Conservation (phyloP, 257 asterid genomes). For the Ajuga chamaepitys region DNA sequence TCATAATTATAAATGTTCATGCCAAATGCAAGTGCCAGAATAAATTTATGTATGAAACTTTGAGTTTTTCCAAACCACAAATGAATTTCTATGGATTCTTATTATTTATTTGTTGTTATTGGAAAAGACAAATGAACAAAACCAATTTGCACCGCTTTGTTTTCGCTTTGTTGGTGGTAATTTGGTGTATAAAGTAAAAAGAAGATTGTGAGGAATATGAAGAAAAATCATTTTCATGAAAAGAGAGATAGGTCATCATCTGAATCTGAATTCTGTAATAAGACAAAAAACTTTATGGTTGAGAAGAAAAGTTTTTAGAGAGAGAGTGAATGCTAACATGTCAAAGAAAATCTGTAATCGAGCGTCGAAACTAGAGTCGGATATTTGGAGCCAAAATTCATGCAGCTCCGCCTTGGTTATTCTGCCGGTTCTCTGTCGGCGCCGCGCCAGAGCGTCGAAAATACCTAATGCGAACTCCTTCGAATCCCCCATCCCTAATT, state of each 20-base stretch:
- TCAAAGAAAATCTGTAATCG: conserved; percentile 95
- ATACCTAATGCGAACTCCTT: conserved; percentile 85
- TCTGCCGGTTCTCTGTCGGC: conserved; percentile 50
- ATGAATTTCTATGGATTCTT: too few species aligned
- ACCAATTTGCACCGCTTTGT: neutral
- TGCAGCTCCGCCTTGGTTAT: conserved; percentile 73
- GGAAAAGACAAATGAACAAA: too few species aligned
- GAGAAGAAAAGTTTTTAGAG: neutral
- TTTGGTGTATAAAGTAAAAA: neutral
- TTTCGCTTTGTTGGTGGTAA: neutral
- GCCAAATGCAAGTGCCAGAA: too few species aligned
- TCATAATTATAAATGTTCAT: neutral
- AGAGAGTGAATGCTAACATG: conserved; percentile 40
- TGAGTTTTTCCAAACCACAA: too few species aligned
- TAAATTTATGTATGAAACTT: too few species aligned
- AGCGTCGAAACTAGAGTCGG: conserved; percentile 85
- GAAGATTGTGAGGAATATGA: neutral
- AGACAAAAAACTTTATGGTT: neutral
- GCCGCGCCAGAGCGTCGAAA: conserved; percentile 69
- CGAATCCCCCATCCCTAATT: conserved; percentile 77
- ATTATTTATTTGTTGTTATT: too few species aligned
- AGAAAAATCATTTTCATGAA: neutral
- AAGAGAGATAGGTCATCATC: neutral
- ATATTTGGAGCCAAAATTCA: conserved; percentile 80
- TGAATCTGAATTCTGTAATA: conserved; percentile 1